Evolutionary conservation across 2,329 filamentous ascomycete species (phyloP).

Genomic region (Dactylonectria estremocensis): DNA sequence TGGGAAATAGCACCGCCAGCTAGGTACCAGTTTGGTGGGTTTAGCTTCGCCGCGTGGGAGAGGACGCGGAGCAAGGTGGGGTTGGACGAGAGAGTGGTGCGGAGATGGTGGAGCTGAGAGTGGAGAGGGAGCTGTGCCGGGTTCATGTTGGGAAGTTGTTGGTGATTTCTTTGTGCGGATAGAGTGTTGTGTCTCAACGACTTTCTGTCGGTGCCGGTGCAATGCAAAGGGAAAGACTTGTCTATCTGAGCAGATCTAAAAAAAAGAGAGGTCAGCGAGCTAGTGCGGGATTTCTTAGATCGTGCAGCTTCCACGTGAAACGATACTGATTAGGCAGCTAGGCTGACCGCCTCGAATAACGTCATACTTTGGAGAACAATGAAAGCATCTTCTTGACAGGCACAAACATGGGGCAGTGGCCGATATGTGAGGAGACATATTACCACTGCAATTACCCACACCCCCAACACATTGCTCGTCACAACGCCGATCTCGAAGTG

Average conservation of each 20-base stretch:
- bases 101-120: slow-evolving; percentile 45
- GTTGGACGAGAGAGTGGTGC: slow-evolving; percentile 46
- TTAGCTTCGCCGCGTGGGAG: slow-evolving; percentile 43
- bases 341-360: not conserved
- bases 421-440: not conserved
- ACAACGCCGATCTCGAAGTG: no score
- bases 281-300: not conserved
- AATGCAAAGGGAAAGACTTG: not conserved
- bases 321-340: not conserved
- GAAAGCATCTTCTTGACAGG: not conserved
- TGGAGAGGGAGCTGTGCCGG: slow-evolving; percentile 45
- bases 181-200: not conserved
- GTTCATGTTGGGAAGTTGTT: slow-evolving; percentile 8
- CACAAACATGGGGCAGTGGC: not conserved
- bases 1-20: slow-evolving; percentile 55
- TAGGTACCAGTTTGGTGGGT: slow-evolving; percentile 55
- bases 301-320: not conserved
- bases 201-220: not conserved
- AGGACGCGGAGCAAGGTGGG: slow-evolving; percentile 49
- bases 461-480: no score
- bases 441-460: no score
- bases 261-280: not conserved
- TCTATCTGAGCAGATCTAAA: not conserved
- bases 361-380: not conserved
- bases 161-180: not conserved